Evolutionary conservation across 257 asterid species (phyloP).

Genomic region (Apocynum venetum): DNA sequence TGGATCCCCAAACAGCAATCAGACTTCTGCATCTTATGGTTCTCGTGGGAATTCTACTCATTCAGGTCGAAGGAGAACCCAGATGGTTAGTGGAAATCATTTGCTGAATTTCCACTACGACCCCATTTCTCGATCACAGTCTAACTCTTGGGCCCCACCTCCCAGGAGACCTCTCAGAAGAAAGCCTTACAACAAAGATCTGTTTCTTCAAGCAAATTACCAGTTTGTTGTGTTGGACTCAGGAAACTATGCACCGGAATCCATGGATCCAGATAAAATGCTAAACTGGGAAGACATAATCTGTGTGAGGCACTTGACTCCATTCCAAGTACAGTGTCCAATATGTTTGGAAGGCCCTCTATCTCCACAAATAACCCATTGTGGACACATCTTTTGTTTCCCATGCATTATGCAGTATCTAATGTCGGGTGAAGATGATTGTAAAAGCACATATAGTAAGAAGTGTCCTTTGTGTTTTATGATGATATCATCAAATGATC

Average conservation of each 20-base stretch:
- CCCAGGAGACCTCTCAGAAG: constrained; percentile 58
- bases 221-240: constrained; percentile 83
- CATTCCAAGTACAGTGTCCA: constrained; percentile 78
- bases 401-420: constrained; percentile 86
- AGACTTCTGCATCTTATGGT: constrained; percentile 17
- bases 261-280: constrained; percentile 86
- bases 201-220: constrained; percentile 94
- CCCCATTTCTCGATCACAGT: constrained; percentile 65
- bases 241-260: constrained; percentile 53
- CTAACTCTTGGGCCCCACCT: constrained; percentile 55
- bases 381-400: constrained; percentile 97
- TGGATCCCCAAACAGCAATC: constrained; percentile 26
- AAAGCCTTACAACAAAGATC: constrained; percentile 87
- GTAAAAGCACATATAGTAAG: constrained; percentile 57
- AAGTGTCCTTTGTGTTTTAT: constrained; percentile 90
- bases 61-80: constrained; percentile 51
- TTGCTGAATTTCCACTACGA: constrained; percentile 83
- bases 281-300: constrained; percentile 85
- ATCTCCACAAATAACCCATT: constrained; percentile 92
- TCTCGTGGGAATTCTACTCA: constrained; percentile 39
- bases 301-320: constrained; percentile 75
- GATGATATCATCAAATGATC: constrained; percentile 78
- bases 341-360: constrained; percentile 85
- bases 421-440: constrained; percentile 48
- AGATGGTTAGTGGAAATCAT: constrained; percentile 74